Percentiles rank a stretch among this genome's conserved stretches.
These are phyloP conservation scores for Pythium folliculosum DNA, from an alignment of 352 stramenopile species.

Conservation along the genomic window DNA sequence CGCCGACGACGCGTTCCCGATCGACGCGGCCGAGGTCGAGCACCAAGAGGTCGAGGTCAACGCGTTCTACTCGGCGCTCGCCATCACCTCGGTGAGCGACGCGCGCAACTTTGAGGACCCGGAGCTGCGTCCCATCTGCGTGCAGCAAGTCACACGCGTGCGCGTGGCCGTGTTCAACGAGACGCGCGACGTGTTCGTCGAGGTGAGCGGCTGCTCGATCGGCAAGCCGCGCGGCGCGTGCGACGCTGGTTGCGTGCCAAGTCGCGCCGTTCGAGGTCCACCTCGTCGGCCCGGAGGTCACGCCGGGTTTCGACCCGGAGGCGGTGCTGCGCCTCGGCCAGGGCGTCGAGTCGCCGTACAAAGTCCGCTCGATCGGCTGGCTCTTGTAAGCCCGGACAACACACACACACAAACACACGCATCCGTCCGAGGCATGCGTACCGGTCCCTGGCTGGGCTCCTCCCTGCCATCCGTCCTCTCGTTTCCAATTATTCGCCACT, in stretches of 20 bases:
- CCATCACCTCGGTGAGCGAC: slow-evolving; percentile 5
- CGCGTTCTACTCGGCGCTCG: slow-evolving; percentile 7
- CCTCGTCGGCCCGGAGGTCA: slow-evolving; percentile 8
- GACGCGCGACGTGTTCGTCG: slow-evolving; percentile 15
- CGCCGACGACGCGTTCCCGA: background rate
- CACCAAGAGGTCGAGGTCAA: background rate
- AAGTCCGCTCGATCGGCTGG: slow-evolving; percentile 13
- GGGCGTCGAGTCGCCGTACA: slow-evolving; percentile 14
- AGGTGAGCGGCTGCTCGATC: slow-evolving; percentile 16
- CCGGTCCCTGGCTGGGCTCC: no score
- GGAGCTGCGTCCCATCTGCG: slow-evolving; percentile 14
- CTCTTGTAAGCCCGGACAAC: no score
- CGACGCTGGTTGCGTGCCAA: background rate
- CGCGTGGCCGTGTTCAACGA: slow-evolving; percentile 12
- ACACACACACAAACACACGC: no score
- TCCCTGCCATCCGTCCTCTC: no score
- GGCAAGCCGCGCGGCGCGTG: slow-evolving; percentile 1
- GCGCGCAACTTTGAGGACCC: slow-evolving; percentile 11
- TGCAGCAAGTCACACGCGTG: slow-evolving; percentile 13
- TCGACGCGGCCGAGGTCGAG: background rate
- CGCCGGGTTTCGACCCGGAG: slow-evolving; percentile 14
- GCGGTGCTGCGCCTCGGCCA: background rate
- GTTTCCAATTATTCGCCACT: no score
- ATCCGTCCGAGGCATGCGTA: no score
- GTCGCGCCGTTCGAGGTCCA: slow-evolving; percentile 13